Evolutionary conservation across 75 land plant genomes (phyloP).

Genomic region (Cryptomeria japonica): DNA sequence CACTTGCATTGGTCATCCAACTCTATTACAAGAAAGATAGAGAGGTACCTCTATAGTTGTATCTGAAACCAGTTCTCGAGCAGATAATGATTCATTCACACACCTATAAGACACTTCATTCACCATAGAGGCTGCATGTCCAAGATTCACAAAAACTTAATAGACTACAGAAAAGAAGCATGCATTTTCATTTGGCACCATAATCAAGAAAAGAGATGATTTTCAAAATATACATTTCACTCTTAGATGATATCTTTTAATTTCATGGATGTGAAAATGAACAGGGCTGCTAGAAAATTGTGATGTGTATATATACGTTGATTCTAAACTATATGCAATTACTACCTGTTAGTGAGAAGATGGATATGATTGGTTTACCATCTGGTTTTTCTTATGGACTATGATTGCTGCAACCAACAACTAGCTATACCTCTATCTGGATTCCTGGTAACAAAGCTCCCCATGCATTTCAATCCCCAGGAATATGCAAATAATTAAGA

Average conservation of each 20-base stretch:
- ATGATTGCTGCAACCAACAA: background rate
- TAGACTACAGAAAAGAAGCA: conserved; percentile 35
- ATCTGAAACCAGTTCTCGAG: conserved; percentile 73
- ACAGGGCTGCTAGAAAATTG: background rate
- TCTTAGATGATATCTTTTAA: background rate
- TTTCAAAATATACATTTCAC: background rate
- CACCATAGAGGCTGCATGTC: conserved; percentile 90
- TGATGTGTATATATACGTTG: background rate
- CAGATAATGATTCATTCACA: conserved; percentile 26
- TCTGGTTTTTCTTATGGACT: background rate
- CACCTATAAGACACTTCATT: conserved; percentile 68
- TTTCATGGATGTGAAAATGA: background rate
- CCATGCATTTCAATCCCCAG: background rate
- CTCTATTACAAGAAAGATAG: background rate
- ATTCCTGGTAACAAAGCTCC: background rate
- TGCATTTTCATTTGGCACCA: background rate
- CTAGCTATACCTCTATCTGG: background rate
- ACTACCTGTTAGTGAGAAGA: background rate
- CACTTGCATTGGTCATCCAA: conserved; percentile 2
- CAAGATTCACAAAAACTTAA: conserved; percentile 50
- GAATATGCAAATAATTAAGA: background rate
- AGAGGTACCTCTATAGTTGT: conserved; percentile 76
- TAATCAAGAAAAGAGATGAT: background rate
- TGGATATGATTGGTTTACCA: background rate
- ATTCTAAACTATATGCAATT: background rate